phyloP scores from a whole-genome alignment of 345 rosid species.

The Gossypium ekmanianum region DNA sequence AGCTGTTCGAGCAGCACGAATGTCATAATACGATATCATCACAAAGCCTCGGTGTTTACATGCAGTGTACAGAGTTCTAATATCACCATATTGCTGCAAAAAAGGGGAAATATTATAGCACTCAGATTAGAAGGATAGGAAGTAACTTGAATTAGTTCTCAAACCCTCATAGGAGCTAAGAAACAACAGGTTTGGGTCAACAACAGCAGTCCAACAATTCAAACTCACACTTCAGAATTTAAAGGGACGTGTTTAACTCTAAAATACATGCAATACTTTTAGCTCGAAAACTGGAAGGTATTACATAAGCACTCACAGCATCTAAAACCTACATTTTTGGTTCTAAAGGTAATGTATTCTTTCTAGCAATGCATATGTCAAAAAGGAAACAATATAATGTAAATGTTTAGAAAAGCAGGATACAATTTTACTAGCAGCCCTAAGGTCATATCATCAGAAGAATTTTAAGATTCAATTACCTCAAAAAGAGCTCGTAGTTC shows the following conservation, averaged over 20 bases:
- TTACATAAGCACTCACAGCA: neutral
- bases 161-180: neutral
- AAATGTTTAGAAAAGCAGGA: neutral
- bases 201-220: neutral
- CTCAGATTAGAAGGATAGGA: neutral
- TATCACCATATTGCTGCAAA: slow-evolving; percentile 66
- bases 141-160: neutral
- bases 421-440: neutral
- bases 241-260: neutral
- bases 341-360: neutral
- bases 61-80: slow-evolving; percentile 66
- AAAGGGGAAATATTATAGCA: slow-evolving; percentile 11
- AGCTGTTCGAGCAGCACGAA: slow-evolving; percentile 72
- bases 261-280: neutral
- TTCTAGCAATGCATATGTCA: slow-evolving; percentile 3
- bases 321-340: neutral
- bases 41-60: slow-evolving; percentile 79
- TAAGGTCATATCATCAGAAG: neutral
- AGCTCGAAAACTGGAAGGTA: neutral
- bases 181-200: neutral
- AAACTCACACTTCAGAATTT: neutral
- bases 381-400: neutral
- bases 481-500: slow-evolving; percentile 57
- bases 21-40: slow-evolving; percentile 76
- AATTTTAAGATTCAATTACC: slow-evolving; percentile 33